Evolutionary conservation across 164 flowering plant species (phyloP), one percentile per base, ranked within the genome.

Genomic region (Vitis riparia): DNA sequence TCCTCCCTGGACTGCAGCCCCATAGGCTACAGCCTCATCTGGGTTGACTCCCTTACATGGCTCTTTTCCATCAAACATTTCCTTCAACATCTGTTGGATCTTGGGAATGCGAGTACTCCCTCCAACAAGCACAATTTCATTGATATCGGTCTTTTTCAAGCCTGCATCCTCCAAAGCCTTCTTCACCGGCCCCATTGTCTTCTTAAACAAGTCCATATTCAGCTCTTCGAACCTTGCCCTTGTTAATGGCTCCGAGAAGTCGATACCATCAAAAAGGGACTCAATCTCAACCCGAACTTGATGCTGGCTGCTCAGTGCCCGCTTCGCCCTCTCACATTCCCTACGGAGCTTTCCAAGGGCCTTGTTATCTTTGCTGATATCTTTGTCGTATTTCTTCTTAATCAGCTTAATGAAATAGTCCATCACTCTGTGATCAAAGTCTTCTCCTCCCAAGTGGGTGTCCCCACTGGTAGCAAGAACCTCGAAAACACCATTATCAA

Each of bases 371-470:
- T 81, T 79, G 70, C 83, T 78, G 9, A 85, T 83, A 32, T 85
- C 88, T 56, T 79, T 79, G 55, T 72, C 68, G 63, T 85, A 67
- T 74, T 85, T 85, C 79, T 72, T 86, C 75, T 83, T 80, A 32
- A 83, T 73, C 78, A 86, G 55, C 71, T 83, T 81, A 72, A 82
- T 79, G 79, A 86, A 81, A 64, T 83, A 74, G 61, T 81, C 83
- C 87, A 86, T 86, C 10, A 83, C 69, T 15, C 85, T 76, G n/a
- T 81, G 89, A 65, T 86, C 87, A 57, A 86, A 86, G 61, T 86
- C 89, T 59, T 86, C 89, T 8, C 89, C 89, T 55, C 89, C 89
- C 65, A 85, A 70, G 52, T 85, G 89, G 49, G 89, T 83, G 56
- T 85, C 89, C 48, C 89, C 89, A 70, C 78, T 82, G 1, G 86